phyloP scores from a whole-genome alignment of 176 grass and related monocot species.

The Hordeum marinum region DNA sequence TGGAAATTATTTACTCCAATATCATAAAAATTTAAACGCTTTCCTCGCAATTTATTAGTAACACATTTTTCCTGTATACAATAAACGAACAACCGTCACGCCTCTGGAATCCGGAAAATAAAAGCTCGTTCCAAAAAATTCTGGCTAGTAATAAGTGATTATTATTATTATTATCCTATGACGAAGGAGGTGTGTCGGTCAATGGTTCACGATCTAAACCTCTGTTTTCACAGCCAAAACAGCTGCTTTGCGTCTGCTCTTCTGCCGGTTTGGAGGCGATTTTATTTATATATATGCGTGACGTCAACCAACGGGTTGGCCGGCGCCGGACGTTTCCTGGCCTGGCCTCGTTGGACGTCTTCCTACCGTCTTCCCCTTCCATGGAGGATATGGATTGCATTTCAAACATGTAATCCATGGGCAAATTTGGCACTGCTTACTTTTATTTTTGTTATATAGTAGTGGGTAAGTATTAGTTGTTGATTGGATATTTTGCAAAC shows the following conservation, averaged over 20 bases:
- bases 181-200: no score
- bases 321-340: slow-evolving; percentile 15
- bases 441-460: no score
- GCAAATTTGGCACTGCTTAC: slow-evolving; percentile 1
- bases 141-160: no score
- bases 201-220: neutral
- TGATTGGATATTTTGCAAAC: neutral
- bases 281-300: neutral
- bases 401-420: slow-evolving; percentile 29
- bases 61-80: no score
- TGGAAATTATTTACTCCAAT: neutral
- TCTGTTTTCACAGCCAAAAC: neutral
- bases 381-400: slow-evolving; percentile 18
- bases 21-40: neutral
- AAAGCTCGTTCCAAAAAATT: neutral
- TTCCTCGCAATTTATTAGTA: neutral
- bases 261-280: neutral
- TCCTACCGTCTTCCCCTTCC: slow-evolving; percentile 22
- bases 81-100: no score
- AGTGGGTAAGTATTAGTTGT: neutral
- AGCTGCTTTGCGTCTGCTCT: neutral
- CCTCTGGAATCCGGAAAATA: no score
- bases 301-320: neutral
- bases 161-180: no score
- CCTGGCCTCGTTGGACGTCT: neutral